A percentile compares a stretch with the other conserved stretches of the same genome.
These are phyloP conservation scores for Silene noctiflora DNA, from an alignment of 179 eudicot genomes.

Conservation along the genomic window DNA sequence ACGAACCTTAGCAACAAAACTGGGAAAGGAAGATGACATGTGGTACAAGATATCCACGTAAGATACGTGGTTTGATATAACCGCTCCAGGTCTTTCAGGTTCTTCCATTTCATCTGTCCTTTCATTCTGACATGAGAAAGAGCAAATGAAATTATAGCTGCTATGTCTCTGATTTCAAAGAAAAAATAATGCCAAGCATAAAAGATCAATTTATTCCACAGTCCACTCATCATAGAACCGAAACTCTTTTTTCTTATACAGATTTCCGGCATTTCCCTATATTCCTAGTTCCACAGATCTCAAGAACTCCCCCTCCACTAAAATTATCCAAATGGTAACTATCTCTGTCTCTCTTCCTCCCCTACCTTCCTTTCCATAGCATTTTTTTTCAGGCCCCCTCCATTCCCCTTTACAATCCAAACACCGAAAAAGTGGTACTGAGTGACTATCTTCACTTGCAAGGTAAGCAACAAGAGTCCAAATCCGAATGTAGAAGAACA, in stretches of 20 bases:
- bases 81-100: conserved; percentile 67
- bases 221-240: background rate
- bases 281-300: no score
- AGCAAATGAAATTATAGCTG: conserved; percentile 5
- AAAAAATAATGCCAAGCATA: background rate
- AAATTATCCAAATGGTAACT: background rate
- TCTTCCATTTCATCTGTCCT: conserved; percentile 46
- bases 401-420: background rate
- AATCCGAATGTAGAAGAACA: no score
- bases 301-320: background rate
- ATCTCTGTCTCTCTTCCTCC: background rate
- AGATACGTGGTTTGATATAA: conserved; percentile 85
- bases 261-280: background rate
- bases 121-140: conserved; percentile 33
- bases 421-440: background rate
- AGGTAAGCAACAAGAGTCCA: no score
- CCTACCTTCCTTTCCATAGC: background rate
- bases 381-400: background rate
- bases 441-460: background rate
- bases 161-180: background rate
- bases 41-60: conserved; percentile 89
- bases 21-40: conserved; percentile 87
- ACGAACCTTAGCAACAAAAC: conserved; percentile 96
- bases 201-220: background rate
- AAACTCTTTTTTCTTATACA: background rate